phyloP scores from a whole-genome alignment of 352 stramenopile species.

The Phytophthora pluvialis region DNA sequence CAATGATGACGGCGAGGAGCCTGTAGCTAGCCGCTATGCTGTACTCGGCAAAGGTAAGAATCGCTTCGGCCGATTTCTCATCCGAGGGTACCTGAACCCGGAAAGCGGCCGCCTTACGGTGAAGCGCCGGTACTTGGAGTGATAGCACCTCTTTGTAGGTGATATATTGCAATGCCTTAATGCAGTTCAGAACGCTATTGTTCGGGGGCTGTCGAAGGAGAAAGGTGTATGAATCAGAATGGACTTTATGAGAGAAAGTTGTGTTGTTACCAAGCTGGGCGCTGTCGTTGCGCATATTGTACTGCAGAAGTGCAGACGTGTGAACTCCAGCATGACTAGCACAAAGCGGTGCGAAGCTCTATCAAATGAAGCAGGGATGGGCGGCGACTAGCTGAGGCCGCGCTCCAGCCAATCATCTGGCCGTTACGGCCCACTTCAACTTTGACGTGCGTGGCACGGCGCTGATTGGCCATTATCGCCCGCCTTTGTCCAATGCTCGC shows the following conservation, averaged over 20 bases:
- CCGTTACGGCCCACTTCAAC: constrained; percentile 4
- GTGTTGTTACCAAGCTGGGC: too few species aligned
- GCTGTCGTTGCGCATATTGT: too few species aligned
- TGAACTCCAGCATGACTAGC: too few species aligned
- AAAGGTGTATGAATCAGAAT: constrained; percentile 13
- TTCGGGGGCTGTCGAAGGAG: not conserved
- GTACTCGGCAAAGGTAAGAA: constrained; percentile 78
- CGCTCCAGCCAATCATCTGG: constrained; percentile 11
- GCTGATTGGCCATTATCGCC: constrained; percentile 1
- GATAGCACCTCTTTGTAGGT: constrained; percentile 11
- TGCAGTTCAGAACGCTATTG: not conserved
- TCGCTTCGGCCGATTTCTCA: constrained; percentile 69
- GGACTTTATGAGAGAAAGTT: not conserved
- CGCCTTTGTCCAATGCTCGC: not conserved
- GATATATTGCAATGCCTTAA: constrained; percentile 1
- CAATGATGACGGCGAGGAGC: constrained; percentile 35
- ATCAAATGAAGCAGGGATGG: not conserved
- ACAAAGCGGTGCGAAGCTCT: not conserved
- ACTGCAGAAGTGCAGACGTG: too few species aligned
- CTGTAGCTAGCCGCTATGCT: constrained; percentile 44
- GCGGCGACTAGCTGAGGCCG: not conserved
- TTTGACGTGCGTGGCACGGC: constrained; percentile 5
- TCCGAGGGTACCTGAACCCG: constrained; percentile 65
- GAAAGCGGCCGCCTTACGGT: constrained; percentile 53
- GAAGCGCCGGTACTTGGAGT: constrained; percentile 68